These are phyloP conservation scores for Naganishia sp. DNA, from an alignment of 1,284 basidiomycete genomes.

Conservation along the genomic window DNA sequence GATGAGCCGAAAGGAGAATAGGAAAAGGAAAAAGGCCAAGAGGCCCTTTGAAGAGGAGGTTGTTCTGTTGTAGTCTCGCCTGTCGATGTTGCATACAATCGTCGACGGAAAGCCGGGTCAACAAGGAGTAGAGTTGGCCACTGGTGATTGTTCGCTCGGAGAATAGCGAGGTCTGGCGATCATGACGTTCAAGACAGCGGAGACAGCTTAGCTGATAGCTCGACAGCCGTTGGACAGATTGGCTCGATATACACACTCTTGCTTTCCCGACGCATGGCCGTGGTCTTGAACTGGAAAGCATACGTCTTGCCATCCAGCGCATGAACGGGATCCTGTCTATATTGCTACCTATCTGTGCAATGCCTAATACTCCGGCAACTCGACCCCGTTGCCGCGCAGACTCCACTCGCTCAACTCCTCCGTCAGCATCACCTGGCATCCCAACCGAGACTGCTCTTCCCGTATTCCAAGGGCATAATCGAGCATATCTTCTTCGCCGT, in stretches of 20 bases:
- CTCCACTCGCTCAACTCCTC: conserved; percentile 47
- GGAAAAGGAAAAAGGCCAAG: conserved; percentile 4
- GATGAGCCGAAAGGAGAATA: background rate
- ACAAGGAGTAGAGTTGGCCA: too few species aligned
- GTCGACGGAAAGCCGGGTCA: background rate
- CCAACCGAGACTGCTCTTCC: conserved; percentile 48
- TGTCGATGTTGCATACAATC: conserved; percentile 8
- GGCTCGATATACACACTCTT: too few species aligned
- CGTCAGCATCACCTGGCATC: conserved; percentile 52
- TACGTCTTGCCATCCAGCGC: background rate
- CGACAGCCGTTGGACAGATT: too few species aligned
- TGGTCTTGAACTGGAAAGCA: background rate
- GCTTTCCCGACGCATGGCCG: too few species aligned
- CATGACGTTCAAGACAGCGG: too few species aligned
- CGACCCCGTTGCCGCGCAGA: conserved; percentile 36
- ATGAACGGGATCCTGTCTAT: background rate
- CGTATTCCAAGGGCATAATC: conserved; percentile 47
- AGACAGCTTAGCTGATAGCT: too few species aligned
- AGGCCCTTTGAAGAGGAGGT: background rate
- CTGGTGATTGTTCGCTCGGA: too few species aligned
- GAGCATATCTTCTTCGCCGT: conserved; percentile 54
- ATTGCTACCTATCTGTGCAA: background rate
- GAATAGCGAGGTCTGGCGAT: too few species aligned
- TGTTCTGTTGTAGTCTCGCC: background rate
- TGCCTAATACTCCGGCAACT: conserved; percentile 29